A percentile compares a stretch with the other conserved stretches of the same genome.
These are phyloP conservation scores for Pichia sporocuriosa DNA, from an alignment of 805 yeast species.

Conservation along the genomic window DNA sequence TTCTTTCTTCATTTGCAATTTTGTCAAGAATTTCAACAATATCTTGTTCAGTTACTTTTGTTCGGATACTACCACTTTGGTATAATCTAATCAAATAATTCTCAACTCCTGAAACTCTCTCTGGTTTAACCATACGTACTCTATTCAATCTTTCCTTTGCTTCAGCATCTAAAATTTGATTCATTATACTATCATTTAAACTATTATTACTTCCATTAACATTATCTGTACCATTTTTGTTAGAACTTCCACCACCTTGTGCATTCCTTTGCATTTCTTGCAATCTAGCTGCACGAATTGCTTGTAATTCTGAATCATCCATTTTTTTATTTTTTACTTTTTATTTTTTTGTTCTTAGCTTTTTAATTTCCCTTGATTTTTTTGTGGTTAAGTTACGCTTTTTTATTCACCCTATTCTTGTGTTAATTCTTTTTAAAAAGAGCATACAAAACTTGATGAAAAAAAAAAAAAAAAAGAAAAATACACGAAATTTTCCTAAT, in stretches of 20 bases:
- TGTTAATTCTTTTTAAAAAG: no score
- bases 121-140: slow-evolving; percentile 84
- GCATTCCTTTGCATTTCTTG: slow-evolving; percentile 67
- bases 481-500: no score
- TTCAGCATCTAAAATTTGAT: slow-evolving; percentile 69
- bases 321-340: slow-evolving; percentile 31
- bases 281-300: slow-evolving; percentile 88
- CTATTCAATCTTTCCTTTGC: slow-evolving; percentile 87
- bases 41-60: slow-evolving; percentile 74
- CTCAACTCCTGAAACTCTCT: slow-evolving; percentile 84
- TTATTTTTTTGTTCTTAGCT: neutral
- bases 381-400: no score
- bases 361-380: no score
- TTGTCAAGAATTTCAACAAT: slow-evolving; percentile 80
- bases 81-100: slow-evolving; percentile 66
- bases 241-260: slow-evolving; percentile 25
- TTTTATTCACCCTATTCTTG: no score
- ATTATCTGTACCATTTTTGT: neutral
- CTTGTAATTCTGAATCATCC: slow-evolving; percentile 85
- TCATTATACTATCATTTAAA: slow-evolving; percentile 33
- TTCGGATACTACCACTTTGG: slow-evolving; percentile 66
- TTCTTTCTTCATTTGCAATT: slow-evolving; percentile 64
- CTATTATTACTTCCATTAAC: neutral
- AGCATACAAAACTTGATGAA: no score
- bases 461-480: no score